Conservation (phyloP, 306 rosid species). For the Vachellia pachyceras region DNA sequence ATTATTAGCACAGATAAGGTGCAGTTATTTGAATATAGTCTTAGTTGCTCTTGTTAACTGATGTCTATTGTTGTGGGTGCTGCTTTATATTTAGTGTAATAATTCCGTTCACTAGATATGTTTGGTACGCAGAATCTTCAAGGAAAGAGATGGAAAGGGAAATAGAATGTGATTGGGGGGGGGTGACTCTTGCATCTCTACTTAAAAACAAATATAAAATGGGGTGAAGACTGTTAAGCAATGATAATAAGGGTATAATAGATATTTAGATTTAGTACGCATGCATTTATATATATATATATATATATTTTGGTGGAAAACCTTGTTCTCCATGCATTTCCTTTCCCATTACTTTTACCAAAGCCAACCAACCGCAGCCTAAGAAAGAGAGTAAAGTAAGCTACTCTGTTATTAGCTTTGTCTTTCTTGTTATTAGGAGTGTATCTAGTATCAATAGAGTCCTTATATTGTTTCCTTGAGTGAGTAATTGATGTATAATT, state of each 20-base stretch:
- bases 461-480: neutral
- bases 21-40: neutral
- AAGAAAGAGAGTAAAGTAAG: neutral
- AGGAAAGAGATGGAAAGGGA: neutral
- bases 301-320: too few relatives aligned
- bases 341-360: neutral
- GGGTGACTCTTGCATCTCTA: neutral
- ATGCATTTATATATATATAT: too few relatives aligned
- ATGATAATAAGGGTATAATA: too few relatives aligned
- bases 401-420: neutral
- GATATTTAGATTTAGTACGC: too few relatives aligned
- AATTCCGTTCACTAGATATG: too few relatives aligned
- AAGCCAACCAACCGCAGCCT: neutral
- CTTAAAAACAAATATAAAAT: neutral
- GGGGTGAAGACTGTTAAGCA: neutral
- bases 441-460: neutral
- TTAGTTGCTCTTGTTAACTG: neutral
- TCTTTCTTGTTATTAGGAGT: neutral
- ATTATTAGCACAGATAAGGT: neutral
- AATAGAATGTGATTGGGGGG: constrained; percentile 3
- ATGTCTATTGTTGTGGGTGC: neutral
- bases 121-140: neutral
- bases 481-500: neutral
- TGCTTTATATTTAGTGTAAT: neutral
- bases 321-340: neutral